Percentiles rank a stretch among this genome's conserved stretches.
Evolutionary conservation across 768 basidiomycete genomes (phyloP).

Genomic region (Leccinum longicurvipes): DNA sequence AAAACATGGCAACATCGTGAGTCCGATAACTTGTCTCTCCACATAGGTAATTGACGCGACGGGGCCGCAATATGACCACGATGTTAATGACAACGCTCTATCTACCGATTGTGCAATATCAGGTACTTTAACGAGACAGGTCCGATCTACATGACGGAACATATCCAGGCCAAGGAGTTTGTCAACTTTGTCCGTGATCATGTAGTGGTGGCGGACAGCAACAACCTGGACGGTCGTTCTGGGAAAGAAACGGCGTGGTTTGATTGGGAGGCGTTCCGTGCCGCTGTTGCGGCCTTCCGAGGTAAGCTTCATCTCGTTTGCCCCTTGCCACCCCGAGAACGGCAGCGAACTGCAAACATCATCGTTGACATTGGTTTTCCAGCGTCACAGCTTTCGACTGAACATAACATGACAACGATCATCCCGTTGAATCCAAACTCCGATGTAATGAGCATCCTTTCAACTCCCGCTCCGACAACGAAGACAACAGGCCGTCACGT

Average conservation of each 20-base stretch:
- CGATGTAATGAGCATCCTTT: not conserved
- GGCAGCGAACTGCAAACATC: not conserved
- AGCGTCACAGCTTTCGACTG: not conserved
- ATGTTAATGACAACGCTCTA: not conserved
- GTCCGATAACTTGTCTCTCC: not conserved
- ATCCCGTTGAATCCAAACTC: not conserved
- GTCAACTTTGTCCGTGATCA: slow-evolving; percentile 1
- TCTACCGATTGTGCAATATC: not conserved
- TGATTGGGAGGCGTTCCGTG: not conserved
- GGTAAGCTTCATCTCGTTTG: not conserved
- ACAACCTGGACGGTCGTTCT: not conserved
- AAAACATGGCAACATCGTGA: not conserved
- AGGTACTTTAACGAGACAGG: slow-evolving; percentile 10
- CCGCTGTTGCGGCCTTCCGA: not conserved
- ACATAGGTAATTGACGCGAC: not conserved
- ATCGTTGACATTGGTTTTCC: not conserved
- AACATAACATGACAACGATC: not conserved
- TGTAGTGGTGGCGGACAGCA: not conserved
- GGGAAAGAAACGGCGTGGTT: not conserved
- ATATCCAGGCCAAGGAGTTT: slow-evolving; percentile 4
- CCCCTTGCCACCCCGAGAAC: not conserved
- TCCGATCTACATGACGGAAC: slow-evolving; percentile 2
- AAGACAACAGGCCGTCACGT: not conserved
- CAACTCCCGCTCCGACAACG: not conserved
- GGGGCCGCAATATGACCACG: not conserved